Percentiles rank a stretch among this genome's conserved stretches.
Evolutionary conservation across 306 rosid genomes (phyloP).

Genomic region (Boehmeria nivea): DNA sequence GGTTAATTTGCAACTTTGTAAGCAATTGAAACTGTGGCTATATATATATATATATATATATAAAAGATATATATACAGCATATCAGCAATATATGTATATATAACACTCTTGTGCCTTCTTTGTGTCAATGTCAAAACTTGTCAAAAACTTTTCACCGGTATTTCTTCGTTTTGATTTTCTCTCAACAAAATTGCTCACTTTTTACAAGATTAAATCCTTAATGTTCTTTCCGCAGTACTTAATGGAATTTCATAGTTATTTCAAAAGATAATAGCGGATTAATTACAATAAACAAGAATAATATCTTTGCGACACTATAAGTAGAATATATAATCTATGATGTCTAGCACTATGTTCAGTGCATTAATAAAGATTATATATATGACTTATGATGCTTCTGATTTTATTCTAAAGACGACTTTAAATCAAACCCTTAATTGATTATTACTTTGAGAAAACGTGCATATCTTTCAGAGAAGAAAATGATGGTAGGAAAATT

Average conservation of each 20-base stretch:
- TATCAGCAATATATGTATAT: no score
- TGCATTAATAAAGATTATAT: constrained; percentile 2
- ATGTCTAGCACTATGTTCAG: constrained; percentile 2
- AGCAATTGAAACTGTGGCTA: constrained; percentile 3
- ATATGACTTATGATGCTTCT: constrained; percentile 2
- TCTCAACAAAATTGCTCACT: background rate
- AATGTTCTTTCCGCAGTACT: constrained; percentile 1
- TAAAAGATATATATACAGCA: background rate
- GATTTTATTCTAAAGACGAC: background rate
- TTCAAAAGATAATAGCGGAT: background rate
- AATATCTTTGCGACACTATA: constrained; percentile 15
- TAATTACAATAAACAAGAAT: constrained; percentile 11
- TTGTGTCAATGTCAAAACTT: constrained; percentile 4
- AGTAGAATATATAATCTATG: constrained; percentile 5
- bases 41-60: background rate
- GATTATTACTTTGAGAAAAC: background rate
- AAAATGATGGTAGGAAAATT: no score
- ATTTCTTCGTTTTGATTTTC: background rate
- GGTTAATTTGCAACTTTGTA: background rate
- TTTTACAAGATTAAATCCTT: constrained; percentile 19
- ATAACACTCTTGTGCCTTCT: background rate
- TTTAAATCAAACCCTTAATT: background rate
- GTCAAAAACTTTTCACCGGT: background rate
- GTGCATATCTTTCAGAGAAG: no score
- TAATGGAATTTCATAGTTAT: background rate